Evolutionary conservation across 441 rosid genomes (phyloP).

Genomic region (Adansonia madagascariensis): DNA sequence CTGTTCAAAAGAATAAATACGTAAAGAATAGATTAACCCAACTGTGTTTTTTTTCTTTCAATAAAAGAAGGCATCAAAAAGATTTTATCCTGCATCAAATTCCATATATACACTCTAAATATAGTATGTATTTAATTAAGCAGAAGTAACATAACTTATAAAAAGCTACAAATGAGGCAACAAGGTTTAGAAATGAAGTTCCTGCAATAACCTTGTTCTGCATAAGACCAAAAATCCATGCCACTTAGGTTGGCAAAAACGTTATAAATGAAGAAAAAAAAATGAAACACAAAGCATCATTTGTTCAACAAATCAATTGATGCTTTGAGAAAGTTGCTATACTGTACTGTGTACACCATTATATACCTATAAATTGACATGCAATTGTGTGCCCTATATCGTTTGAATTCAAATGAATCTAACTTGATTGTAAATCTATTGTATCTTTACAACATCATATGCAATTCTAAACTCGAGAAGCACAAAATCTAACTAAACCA

Average conservation of each 20-base stretch:
- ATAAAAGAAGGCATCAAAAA: not conserved
- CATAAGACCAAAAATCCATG: not conserved
- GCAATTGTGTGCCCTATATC: not conserved
- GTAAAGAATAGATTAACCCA: not conserved
- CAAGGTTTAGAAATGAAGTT: not conserved
- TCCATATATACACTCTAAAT: too few species aligned
- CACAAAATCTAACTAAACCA: slow-evolving; percentile 21
- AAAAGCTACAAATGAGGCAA: not conserved
- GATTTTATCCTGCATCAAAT: not conserved
- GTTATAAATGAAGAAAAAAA: not conserved
- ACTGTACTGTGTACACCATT: not conserved
- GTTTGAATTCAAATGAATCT: slow-evolving; percentile 29
- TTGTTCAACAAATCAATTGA: not conserved
- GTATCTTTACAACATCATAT: slow-evolving; percentile 33
- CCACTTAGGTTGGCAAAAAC: not conserved
- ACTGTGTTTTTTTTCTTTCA: not conserved
- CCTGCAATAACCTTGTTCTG: not conserved
- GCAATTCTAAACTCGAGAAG: slow-evolving; percentile 25
- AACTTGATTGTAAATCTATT: slow-evolving; percentile 21
- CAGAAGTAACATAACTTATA: not conserved
- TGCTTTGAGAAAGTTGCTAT: slow-evolving; percentile 4
- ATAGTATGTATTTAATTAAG: not conserved
- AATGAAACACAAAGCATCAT: not conserved
- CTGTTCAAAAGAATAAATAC: not conserved
- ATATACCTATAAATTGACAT: not conserved